These are phyloP conservation scores for Senna tora DNA, from an alignment of 306 rosid genomes.

Conservation along the genomic window DNA sequence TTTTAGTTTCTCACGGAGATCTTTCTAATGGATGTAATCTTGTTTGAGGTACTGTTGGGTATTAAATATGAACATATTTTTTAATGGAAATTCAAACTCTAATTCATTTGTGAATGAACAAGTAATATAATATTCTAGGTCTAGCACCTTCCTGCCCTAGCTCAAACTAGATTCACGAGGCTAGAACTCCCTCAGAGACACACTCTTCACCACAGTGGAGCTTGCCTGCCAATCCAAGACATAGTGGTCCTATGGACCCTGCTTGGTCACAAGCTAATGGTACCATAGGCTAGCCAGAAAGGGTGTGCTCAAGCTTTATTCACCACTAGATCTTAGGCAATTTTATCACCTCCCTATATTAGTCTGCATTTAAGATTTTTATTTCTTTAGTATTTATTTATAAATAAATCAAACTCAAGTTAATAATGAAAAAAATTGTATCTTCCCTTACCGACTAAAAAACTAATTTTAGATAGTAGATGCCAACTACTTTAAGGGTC, in stretches of 20 bases:
- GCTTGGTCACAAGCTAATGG: neutral
- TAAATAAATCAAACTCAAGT: neutral
- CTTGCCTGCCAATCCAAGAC: constrained; percentile 7
- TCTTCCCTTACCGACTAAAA: too few species aligned
- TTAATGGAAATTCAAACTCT: too few species aligned
- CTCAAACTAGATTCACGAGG: neutral
- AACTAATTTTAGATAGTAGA: too few species aligned
- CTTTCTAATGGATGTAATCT: too few species aligned
- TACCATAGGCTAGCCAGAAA: neutral
- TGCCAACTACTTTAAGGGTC: too few species aligned
- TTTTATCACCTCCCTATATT: too few species aligned
- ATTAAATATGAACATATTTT: too few species aligned
- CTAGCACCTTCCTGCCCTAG: neutral
- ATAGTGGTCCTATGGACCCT: neutral
- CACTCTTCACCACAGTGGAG: neutral
- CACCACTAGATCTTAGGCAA: neutral
- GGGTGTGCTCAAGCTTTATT: neutral
- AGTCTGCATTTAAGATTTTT: too few species aligned
- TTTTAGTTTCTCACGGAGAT: too few species aligned
- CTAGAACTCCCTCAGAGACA: neutral
- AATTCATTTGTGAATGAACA: too few species aligned
- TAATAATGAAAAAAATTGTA: too few species aligned
- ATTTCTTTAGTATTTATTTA: neutral
- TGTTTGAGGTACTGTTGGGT: too few species aligned
- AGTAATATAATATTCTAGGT: neutral